Evolutionary conservation across 2,329 filamentous ascomycete genomes (phyloP).

Genomic region (Lecanoromycetidae sp.): DNA sequence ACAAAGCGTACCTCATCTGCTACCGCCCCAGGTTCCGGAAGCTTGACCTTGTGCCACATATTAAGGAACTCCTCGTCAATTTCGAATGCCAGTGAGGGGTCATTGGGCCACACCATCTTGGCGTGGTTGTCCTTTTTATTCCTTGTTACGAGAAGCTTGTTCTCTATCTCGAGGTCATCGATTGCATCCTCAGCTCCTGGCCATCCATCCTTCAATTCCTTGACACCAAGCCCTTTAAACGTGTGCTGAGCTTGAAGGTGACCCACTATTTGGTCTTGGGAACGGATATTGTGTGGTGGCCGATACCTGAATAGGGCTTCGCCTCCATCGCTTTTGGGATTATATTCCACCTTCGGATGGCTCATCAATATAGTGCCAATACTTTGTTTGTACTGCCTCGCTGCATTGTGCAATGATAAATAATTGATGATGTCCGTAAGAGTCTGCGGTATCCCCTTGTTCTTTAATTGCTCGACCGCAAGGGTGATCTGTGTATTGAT

Average conservation of each 20-base stretch:
- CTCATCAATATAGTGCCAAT: slow-evolving; percentile 57
- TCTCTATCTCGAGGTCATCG: slow-evolving; percentile 61
- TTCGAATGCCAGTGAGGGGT: slow-evolving; percentile 59
- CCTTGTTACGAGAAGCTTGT: slow-evolving; percentile 71
- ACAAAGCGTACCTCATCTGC: too few species aligned
- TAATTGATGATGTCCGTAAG: slow-evolving; percentile 71
- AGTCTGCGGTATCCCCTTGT: slow-evolving; percentile 54
- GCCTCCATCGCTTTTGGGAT: slow-evolving; percentile 50
- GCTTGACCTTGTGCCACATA: slow-evolving; percentile 69
- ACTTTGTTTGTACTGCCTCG: slow-evolving; percentile 49
- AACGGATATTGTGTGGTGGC: slow-evolving; percentile 71
- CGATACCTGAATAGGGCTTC: slow-evolving; percentile 70
- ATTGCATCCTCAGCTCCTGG: slow-evolving; percentile 69
- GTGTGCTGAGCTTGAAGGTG: slow-evolving; percentile 73
- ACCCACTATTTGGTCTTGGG: slow-evolving; percentile 62
- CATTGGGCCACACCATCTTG: slow-evolving; percentile 78
- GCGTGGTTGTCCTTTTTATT: slow-evolving; percentile 87
- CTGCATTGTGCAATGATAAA: slow-evolving; percentile 55
- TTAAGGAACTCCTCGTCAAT: slow-evolving; percentile 73
- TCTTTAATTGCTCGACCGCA: slow-evolving; percentile 69
- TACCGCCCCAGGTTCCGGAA: slow-evolving; percentile 66
- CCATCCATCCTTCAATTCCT: slow-evolving; percentile 95
- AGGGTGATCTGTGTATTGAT: slow-evolving; percentile 81
- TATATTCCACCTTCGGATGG: slow-evolving; percentile 50
- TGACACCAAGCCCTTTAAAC: slow-evolving; percentile 68